Base-by-base conservation (phyloP, 176 grass and related monocot genomes). In the Chloris gayana region DNA sequence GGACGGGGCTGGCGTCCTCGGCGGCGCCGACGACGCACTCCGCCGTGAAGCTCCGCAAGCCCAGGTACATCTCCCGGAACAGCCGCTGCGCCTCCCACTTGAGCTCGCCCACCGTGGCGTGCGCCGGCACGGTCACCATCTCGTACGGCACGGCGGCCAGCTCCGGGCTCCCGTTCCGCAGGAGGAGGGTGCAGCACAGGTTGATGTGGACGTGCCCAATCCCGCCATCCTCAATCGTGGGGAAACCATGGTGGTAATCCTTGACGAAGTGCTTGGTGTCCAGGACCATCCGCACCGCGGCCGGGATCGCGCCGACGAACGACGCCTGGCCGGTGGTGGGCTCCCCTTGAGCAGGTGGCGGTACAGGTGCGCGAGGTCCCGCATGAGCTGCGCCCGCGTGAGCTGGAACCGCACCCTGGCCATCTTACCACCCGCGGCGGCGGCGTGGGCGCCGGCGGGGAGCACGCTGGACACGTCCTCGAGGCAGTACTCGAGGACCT, bases 401-500 rank as follows among this genome's bases (percentile, higher is more conserved):
- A 94, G 73, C 75, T 98, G 95, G 82, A 93, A 85, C 15, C 85
- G 82, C 54, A 97, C 91, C 70, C 86, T 80, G 14, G 46, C 15
- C 70, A 86, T 88, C 82, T 85, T 97, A 25, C 70, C 64, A 26
- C 71, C 42, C 82, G 17, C 69, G 68, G 70, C 69, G 32, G 66
- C 34, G 85, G 15, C 68, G 67, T 62, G 73, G 59, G 17, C 73
- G 65, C 71, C 80, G 9, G 80, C 69, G 53, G 92, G 88, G 33
- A 90, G 78, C 60, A 89, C 86, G 74, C 71, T 95, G 41, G 92
- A 93, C 2, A 95, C 73, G 83, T 98, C 95, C 80, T 98, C 95
- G 42, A 98, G 88, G 85, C 90, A 89, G 68, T 95, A 98, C 73
- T 98, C 95, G 12, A 98, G 87, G 70, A 98, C 88, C 86, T 94